Percentiles rank a stretch among this genome's conserved stretches.
Conservation (phyloP, 2,329 filamentous ascomycete genomes). For the Aspergillus texensis region DNA sequence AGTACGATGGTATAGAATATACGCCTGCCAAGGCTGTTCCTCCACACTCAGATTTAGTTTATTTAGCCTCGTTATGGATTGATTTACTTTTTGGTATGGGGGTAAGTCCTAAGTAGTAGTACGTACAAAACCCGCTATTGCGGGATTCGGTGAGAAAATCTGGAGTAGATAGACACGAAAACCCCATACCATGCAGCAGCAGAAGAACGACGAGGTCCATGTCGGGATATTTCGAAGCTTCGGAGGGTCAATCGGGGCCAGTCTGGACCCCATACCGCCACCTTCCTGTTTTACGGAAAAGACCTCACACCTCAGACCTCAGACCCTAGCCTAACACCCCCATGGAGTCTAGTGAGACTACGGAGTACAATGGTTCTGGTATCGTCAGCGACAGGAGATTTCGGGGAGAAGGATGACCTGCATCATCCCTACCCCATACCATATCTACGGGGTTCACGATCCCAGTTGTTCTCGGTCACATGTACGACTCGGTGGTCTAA, state of each 20-base stretch:
- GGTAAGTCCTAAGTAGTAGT: not conserved
- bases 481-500: not conserved
- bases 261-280: not conserved
- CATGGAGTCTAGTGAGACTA: not conserved
- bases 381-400: not conserved
- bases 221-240: constrained; percentile 5
- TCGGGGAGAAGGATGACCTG: not conserved
- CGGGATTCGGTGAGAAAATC: constrained; percentile 7
- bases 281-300: not conserved
- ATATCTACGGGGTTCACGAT: not conserved
- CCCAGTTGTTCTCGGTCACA: not conserved
- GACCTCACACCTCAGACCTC: too few species aligned
- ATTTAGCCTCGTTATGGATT: constrained; percentile 11
- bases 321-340: too few species aligned
- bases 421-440: not conserved
- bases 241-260: not conserved
- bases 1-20: constrained; percentile 4
- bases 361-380: not conserved
- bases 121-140: not conserved
- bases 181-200: not conserved
- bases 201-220: not conserved
- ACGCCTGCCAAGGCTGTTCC: constrained; percentile 16
- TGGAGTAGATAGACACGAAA: constrained; percentile 3
- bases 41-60: constrained; percentile 11
- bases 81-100: constrained; percentile 6